Evolutionary conservation across 176 grass and related monocot species (phyloP).

Genomic region (Pontederia crassipes): DNA sequence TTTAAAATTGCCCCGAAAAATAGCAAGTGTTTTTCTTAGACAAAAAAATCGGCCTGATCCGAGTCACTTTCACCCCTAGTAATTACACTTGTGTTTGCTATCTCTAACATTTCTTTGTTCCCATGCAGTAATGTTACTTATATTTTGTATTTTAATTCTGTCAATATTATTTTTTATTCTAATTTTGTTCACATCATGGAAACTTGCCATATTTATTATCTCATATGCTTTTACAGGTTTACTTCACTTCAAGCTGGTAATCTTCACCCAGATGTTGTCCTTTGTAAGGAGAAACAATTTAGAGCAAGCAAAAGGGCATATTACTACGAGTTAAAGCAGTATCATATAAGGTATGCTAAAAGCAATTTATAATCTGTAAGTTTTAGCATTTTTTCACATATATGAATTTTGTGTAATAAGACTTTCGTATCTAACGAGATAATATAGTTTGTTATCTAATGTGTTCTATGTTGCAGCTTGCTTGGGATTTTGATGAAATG

Average conservation of each 20-base stretch:
- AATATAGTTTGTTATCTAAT: background rate
- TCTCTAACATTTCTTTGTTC: no score
- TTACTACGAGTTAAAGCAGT: slow-evolving; percentile 46
- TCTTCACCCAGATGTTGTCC: slow-evolving; percentile 62
- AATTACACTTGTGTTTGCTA: no score
- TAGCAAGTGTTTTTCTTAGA: no score
- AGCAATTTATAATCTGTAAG: slow-evolving; percentile 1
- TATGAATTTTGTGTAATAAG: background rate
- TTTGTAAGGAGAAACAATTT: slow-evolving; percentile 38
- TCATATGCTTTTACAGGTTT: slow-evolving; percentile 37
- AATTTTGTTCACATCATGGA: background rate
- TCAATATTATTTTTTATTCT: background rate
- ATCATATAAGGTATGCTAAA: slow-evolving; percentile 51
- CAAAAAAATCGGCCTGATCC: no score
- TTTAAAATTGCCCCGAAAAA: no score
- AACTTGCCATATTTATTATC: background rate
- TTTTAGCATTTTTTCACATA: slow-evolving; percentile 9
- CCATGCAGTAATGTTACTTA: background rate
- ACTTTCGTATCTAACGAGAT: background rate
- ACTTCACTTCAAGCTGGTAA: slow-evolving; percentile 53
- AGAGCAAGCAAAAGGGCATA: slow-evolving; percentile 39
- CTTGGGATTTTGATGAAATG: slow-evolving; percentile 57
- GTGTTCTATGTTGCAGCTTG: slow-evolving; percentile 36
- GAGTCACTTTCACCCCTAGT: no score
- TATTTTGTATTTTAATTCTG: no score